Conservation (phyloP, 352 stramenopile genomes). For the Phytophthora uliginosa region DNA sequence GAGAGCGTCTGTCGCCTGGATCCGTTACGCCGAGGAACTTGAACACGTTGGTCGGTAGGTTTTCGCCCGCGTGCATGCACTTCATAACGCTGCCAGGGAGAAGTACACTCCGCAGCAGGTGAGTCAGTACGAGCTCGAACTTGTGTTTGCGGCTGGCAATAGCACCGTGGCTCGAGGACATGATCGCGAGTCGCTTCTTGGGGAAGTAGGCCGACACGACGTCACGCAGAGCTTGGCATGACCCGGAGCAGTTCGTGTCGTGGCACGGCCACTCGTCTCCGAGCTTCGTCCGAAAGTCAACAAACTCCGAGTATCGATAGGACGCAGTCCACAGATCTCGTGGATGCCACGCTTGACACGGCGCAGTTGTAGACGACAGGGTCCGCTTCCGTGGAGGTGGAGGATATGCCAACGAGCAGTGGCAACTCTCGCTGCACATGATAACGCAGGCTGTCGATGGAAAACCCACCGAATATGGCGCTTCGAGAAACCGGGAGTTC, state of each 20-base stretch:
- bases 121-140: slow-evolving; percentile 58
- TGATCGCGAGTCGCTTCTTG: slow-evolving; percentile 49
- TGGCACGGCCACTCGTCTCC: slow-evolving; percentile 58
- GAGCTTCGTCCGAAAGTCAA: slow-evolving; percentile 52
- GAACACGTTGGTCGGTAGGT: slow-evolving; percentile 55
- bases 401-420: slow-evolving; percentile 51
- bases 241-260: slow-evolving; percentile 57
- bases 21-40: slow-evolving; percentile 60
- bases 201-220: slow-evolving; percentile 64
- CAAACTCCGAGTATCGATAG: slow-evolving; percentile 77
- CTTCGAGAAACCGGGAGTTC: not conserved
- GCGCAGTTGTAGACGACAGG: slow-evolving; percentile 63
- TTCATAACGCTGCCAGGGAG: slow-evolving; percentile 69
- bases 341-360: slow-evolving; percentile 54
- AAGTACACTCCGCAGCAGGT: slow-evolving; percentile 62
- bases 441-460: slow-evolving; percentile 50
- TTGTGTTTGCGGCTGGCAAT: slow-evolving; percentile 55
- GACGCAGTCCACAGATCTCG: slow-evolving; percentile 60
- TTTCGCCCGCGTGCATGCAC: slow-evolving; percentile 50
- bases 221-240: slow-evolving; percentile 66
- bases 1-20: slow-evolving; percentile 48
- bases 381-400: slow-evolving; percentile 41
- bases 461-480: slow-evolving; percentile 7
- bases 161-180: slow-evolving; percentile 35
- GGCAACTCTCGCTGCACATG: slow-evolving; percentile 54